Percentiles rank a stretch among this genome's conserved stretches.
Conservation (phyloP, 75 land plant genomes). For the Isoetes taiwanensis region DNA sequence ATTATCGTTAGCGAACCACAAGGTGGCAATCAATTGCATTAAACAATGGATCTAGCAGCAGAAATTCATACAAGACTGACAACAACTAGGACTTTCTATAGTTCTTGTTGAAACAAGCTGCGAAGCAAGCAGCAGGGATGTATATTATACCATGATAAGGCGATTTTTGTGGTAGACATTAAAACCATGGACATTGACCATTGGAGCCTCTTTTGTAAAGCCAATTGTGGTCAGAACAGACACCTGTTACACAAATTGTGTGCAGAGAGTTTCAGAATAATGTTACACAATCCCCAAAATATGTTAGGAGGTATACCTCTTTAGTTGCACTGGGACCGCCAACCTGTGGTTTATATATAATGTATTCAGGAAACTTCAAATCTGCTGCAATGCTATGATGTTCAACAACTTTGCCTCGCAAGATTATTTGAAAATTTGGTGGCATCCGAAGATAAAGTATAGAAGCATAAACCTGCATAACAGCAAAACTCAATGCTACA, state of each 20-base stretch:
- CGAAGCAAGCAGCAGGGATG: no score
- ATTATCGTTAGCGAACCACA: no score
- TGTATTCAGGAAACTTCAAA: slow-evolving; percentile 57
- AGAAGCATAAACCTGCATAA: slow-evolving; percentile 73
- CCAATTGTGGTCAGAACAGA: slow-evolving; percentile 63
- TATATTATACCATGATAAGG: slow-evolving; percentile 57
- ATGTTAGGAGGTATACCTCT: slow-evolving; percentile 18
- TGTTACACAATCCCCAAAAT: background rate
- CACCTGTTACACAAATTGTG: slow-evolving; percentile 24
- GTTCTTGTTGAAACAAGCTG: no score
- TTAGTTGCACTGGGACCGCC: slow-evolving; percentile 33
- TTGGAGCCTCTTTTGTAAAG: slow-evolving; percentile 77
- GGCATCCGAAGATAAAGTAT: slow-evolving; percentile 69
- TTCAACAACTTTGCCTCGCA: slow-evolving; percentile 61
- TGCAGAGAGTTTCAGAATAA: background rate
- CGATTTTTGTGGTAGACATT: slow-evolving; percentile 92
- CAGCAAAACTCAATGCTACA: background rate
- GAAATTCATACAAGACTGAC: background rate
- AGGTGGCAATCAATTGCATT: no score
- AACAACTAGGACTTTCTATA: background rate
- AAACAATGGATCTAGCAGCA: no score
- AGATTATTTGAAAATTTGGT: slow-evolving; percentile 40
- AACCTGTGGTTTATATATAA: slow-evolving; percentile 66
- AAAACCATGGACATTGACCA: slow-evolving; percentile 75
- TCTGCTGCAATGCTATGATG: slow-evolving; percentile 52